Evolutionary conservation across 2,329 filamentous ascomycete genomes (phyloP), one percentile per base, ranked within the genome.

Genomic region (Curvularia hawaiiensis): DNA sequence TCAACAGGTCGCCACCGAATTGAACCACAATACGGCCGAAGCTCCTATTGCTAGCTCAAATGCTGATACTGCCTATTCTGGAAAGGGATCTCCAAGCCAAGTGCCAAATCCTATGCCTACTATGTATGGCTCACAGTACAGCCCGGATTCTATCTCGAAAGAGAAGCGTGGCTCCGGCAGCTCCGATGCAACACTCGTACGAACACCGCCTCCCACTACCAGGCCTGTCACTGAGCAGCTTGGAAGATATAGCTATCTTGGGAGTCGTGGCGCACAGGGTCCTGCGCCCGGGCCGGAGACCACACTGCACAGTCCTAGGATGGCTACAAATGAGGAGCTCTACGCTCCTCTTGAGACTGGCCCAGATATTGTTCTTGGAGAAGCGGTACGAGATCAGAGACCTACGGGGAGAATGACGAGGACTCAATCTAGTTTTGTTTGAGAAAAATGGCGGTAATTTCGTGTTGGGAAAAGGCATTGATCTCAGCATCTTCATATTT

Each of bases 11-110:
- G 33, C 33, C 12, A 35, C 33, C 14, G 33, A 35, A 35, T 16
- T 35, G 33, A 16, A 14, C n/a, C 11, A 35, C 4, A 35, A 35
- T 12, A 6, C 33, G 14, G 12, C 35, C 5, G 47, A 59, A 8
- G 52, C 26, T 8, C 30, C 46, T 22, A 39, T 58, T 5, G 56
- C 56, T 9, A 58, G 62, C 4, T 58, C 56, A 2, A 48, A 63
- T 10, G 56, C 58, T 4, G 48, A 18, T 4, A 7, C 61, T 12
- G 20, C 62, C 8, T 50, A 61, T 4, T 63, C 60, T 39, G 61
- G 61, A 6, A 56, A 65, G n/a, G 58, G 56, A 22, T 50, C 33
- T 52, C 20, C 46, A 22, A 51, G 35, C 4, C 38, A 50, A 20
- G 47, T 53, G 20, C 56, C 56, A 3, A 50, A 39, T 9, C 8